Evolutionary conservation across 148 eudicot species (phyloP).

Genomic region (Pouteria glomerata): DNA sequence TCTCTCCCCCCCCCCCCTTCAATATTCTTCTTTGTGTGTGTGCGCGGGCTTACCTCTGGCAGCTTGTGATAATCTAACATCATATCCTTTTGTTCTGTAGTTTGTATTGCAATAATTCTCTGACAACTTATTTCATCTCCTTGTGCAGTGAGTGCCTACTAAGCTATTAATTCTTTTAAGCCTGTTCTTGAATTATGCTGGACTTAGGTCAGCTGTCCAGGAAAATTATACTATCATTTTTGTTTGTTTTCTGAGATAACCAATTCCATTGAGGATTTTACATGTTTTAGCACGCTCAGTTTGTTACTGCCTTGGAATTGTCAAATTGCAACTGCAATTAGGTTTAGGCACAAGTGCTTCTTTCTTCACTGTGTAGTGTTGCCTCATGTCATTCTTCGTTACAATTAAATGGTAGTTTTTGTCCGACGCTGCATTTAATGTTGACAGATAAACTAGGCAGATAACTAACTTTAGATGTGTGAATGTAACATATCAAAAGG

Average conservation of each 20-base stretch:
- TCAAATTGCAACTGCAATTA: neutral
- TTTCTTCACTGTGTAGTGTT: neutral
- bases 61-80: too few relatives aligned
- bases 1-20: too few relatives aligned
- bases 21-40: too few relatives aligned
- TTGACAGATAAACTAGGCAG: neutral
- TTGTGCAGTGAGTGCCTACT: neutral
- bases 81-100: too few relatives aligned
- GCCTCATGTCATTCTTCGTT: neutral
- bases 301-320: neutral
- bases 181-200: neutral
- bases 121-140: too few relatives aligned
- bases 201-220: neutral
- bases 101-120: too few relatives aligned
- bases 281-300: neutral
- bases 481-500: neutral
- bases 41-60: too few relatives aligned
- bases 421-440: neutral
- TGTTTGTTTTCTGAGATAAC: neutral
- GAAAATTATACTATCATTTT: neutral
- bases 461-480: neutral
- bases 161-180: neutral
- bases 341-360: neutral
- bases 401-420: neutral
- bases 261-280: neutral